These are phyloP conservation scores for Laetiporus sulphureus DNA, from an alignment of 1,284 basidiomycete species.

Conservation along the genomic window DNA sequence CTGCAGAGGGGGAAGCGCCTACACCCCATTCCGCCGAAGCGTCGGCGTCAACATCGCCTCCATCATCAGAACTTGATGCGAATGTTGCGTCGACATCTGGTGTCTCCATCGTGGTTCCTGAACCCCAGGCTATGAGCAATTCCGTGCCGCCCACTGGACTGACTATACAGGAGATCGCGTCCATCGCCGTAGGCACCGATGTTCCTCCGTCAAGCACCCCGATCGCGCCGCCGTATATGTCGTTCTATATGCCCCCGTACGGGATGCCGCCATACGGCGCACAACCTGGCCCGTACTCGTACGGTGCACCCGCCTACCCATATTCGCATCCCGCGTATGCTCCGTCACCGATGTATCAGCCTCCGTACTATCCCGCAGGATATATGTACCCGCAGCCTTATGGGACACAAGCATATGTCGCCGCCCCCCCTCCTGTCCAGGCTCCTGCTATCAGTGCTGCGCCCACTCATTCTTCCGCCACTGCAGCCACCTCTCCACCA, in stretches of 20 bases:
- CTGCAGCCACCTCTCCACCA: constrained; percentile 1
- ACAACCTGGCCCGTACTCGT: constrained; percentile 11
- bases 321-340: constrained; percentile 13
- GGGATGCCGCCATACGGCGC: constrained; percentile 23
- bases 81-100: not conserved
- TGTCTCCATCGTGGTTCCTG: not conserved
- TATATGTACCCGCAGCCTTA: constrained; percentile 16
- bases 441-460: too few relatives aligned
- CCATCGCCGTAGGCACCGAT: too few relatives aligned
- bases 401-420: constrained; percentile 10
- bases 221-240: constrained; percentile 15
- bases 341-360: too few relatives aligned
- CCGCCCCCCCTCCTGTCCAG: too few relatives aligned
- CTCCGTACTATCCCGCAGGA: constrained; percentile 17
- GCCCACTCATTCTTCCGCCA: too few relatives aligned
- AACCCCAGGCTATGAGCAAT: not conserved
- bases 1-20: not conserved
- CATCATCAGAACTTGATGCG: too few relatives aligned
- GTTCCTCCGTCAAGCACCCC: constrained; percentile 3
- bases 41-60: not conserved
- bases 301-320: constrained; percentile 13
- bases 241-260: constrained; percentile 30
- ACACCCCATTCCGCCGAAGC: constrained; percentile 3
- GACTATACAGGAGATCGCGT: too few relatives aligned
- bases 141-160: not conserved